Conservation (phyloP, 208 protist genomes). For the Naegleria lovaniensis region DNA sequence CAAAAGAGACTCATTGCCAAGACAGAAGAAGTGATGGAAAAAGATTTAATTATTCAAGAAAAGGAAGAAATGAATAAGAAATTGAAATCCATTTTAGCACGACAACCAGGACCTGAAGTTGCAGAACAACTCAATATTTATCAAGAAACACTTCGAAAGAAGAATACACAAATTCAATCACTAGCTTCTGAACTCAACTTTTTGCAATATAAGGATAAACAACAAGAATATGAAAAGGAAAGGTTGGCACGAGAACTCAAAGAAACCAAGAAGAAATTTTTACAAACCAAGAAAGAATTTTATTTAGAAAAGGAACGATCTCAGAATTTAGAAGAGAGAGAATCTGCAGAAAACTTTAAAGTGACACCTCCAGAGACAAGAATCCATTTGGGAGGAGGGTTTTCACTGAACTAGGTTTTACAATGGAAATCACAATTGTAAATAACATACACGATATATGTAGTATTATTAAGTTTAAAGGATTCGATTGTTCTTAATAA, state of each 20-base stretch:
- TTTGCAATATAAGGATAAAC: constrained; percentile 50
- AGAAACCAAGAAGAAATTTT: constrained; percentile 84
- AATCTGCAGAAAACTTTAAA: background rate
- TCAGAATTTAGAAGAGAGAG: background rate
- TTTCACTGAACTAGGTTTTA: background rate
- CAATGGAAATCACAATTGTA: too few species aligned
- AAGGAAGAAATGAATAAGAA: constrained; percentile 77
- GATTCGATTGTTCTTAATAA: too few species aligned
- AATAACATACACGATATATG: too few species aligned
- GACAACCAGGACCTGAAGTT: constrained; percentile 87
- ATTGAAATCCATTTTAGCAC: constrained; percentile 79
- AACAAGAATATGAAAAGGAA: constrained; percentile 87
- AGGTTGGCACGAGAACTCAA: constrained; percentile 79
- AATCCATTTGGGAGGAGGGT: background rate
- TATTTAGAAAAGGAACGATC: constrained; percentile 39
- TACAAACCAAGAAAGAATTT: constrained; percentile 78
- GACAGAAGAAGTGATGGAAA: constrained; percentile 80
- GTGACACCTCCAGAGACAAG: background rate
- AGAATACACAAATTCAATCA: constrained; percentile 72
- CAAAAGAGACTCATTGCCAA: constrained; percentile 90
- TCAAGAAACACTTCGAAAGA: constrained; percentile 80
- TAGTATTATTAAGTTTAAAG: too few species aligned
- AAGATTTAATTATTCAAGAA: constrained; percentile 70
- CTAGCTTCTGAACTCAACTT: constrained; percentile 72
- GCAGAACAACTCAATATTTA: constrained; percentile 88